Evolutionary conservation across 345 rosid species (phyloP).

Genomic region (Rhodomyrtus tomentosa): DNA sequence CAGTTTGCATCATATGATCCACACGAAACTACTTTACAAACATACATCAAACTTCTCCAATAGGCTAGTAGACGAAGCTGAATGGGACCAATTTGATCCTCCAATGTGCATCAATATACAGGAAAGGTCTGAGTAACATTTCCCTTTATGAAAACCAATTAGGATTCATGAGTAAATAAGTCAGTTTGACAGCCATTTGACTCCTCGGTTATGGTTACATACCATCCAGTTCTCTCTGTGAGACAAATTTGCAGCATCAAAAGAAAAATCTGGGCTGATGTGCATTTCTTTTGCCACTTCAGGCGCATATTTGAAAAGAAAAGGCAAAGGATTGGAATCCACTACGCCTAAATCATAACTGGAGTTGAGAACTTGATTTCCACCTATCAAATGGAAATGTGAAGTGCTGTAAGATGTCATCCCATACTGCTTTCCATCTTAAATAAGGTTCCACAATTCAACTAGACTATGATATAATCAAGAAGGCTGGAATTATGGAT

Average conservation of each 20-base stretch:
- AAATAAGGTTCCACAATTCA: not conserved
- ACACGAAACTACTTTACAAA: not conserved
- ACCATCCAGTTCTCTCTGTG: slow-evolving; percentile 59
- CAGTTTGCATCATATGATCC: not conserved
- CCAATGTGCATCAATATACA: not conserved
- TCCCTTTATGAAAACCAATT: not conserved
- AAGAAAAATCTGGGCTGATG: slow-evolving; percentile 36
- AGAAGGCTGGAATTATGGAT: not conserved
- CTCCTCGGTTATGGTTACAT: not conserved
- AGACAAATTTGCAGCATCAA: slow-evolving; percentile 35
- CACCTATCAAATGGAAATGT: slow-evolving; percentile 36
- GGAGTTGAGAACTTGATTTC: slow-evolving; percentile 40
- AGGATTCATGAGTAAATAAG: not conserved
- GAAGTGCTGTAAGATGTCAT: not conserved
- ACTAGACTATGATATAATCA: not conserved
- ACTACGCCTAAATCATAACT: slow-evolving; percentile 63
- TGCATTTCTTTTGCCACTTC: slow-evolving; percentile 53
- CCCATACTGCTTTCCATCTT: not conserved
- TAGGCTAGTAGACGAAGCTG: not conserved
- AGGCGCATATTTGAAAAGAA: slow-evolving; percentile 65
- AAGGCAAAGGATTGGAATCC: slow-evolving; percentile 73
- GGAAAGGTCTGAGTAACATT: not conserved
- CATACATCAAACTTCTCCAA: not conserved
- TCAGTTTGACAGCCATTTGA: not conserved
- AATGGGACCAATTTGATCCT: not conserved